These are phyloP conservation scores for Pestalotiopsis sp. DNA, from an alignment of 2,329 filamentous ascomycete genomes.

Conservation along the genomic window DNA sequence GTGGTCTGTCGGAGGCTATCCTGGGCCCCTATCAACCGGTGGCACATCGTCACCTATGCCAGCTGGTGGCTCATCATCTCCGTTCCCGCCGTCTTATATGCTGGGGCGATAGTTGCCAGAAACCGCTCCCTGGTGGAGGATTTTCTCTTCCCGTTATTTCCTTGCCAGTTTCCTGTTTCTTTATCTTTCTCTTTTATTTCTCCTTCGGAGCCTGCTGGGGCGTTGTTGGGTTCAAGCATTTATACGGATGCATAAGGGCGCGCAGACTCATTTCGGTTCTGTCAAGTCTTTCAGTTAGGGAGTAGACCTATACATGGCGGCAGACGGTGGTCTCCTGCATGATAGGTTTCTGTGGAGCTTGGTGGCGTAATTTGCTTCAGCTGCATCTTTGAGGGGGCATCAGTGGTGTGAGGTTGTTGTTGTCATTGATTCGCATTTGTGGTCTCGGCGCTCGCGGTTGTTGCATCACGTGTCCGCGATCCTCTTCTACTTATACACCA, in stretches of 20 bases:
- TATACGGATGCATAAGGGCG: background rate
- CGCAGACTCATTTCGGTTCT: background rate
- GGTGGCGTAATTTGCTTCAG: slow-evolving; percentile 20
- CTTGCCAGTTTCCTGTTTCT: background rate
- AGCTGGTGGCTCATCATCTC: slow-evolving; percentile 23
- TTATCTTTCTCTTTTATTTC: background rate
- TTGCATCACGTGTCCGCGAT: slow-evolving; percentile 28
- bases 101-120: slow-evolving; percentile 24
- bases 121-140: background rate
- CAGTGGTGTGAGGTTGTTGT: slow-evolving; percentile 27
- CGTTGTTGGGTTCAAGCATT: slow-evolving; percentile 1
- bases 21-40: slow-evolving; percentile 25
- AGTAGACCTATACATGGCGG: background rate
- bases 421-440: slow-evolving; percentile 29
- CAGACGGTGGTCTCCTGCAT: background rate
- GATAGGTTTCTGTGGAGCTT: background rate
- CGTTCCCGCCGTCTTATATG: slow-evolving; percentile 28
- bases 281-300: background rate
- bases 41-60: slow-evolving; percentile 24
- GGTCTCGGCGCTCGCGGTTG: slow-evolving; percentile 28
- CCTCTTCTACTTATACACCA: slow-evolving; percentile 23
- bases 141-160: background rate
- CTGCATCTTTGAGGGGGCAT: slow-evolving; percentile 30
- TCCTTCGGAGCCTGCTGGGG: background rate
- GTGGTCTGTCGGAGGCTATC: slow-evolving; percentile 29